Base-by-base conservation (phyloP, 768 basidiomycete species). In the Hydnum rufescens region DNA sequence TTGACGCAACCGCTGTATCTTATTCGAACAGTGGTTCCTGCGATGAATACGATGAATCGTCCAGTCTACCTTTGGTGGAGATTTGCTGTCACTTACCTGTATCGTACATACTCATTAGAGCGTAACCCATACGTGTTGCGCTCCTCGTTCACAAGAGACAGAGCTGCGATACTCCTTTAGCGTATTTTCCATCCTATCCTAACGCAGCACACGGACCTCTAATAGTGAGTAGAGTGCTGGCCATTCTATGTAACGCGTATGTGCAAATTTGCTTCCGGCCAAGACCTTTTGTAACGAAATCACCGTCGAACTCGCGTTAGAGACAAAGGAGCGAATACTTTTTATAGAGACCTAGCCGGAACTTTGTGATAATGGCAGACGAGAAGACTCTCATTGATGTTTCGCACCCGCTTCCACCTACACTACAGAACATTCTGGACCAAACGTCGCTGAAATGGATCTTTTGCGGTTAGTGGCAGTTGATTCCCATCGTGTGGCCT, bases 391-490 rank as follows among this genome's bases (percentile, higher is more conserved):
- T n/a, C n/a, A n/a, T n/a, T n/a, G n/a, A n/a, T n/a, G n/a, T n/a
- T n/a, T n/a, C n/a, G n/a, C n/a, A n/a, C n/a, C n/a, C 73, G 1
- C 74, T 93, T 39, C 73, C 76, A 16, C 78, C 93, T 19, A 90
- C 88, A 18, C 77, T 99, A 4, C 88, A 95, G 70, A 96, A 95
- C 63, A 71, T 99, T 48, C 68, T 99, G 29, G 92, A 96, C 65
- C 93, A 99, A 67, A 80, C 75, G 58, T 78, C 80, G 23, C 67
- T 96, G 55, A 95, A 96, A 65, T 99, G 93, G 93, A 96, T 99
- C 63, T 99, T 99, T 64, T 97, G 95, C 63, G 93, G 93, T 77
- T 66, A 55, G 83, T 75, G 29, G n/a, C 3, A 22, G 32, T 44
- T 13, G 13, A 22, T 13, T 13, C 36, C 13, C 44, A 28, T 47